These are phyloP conservation scores for Trypanosomatidae sp. DNA, from an alignment of 208 protist genomes.

Conservation along the genomic window DNA sequence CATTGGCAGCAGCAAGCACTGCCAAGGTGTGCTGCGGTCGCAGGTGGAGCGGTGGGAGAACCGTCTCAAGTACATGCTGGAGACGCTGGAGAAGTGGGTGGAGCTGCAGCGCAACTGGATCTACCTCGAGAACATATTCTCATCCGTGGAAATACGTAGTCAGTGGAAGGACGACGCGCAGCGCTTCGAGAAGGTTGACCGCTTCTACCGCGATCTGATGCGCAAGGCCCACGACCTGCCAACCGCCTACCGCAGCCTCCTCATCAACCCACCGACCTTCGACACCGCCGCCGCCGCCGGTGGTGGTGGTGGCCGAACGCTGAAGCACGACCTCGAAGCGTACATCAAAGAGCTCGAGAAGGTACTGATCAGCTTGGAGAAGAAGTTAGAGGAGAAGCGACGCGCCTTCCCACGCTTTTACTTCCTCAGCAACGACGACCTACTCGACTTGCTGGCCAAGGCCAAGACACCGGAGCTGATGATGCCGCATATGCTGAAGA, in stretches of 20 bases:
- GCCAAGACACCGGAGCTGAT: slow-evolving; percentile 96
- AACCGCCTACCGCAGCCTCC: slow-evolving; percentile 86
- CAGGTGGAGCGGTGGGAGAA: slow-evolving; percentile 96
- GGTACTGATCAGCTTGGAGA: slow-evolving; percentile 93
- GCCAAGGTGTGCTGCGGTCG: slow-evolving; percentile 87
- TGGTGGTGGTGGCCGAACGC: slow-evolving; percentile 40
- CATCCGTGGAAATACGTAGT: slow-evolving; percentile 94
- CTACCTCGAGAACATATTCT: slow-evolving; percentile 97
- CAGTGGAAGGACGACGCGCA: slow-evolving; percentile 97
- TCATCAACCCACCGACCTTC: slow-evolving; percentile 85
- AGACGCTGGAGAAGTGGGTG: slow-evolving; percentile 94
- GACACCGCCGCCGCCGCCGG: slow-evolving; percentile 43
- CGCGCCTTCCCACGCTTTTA: slow-evolving; percentile 97
- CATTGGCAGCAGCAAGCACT: slow-evolving; percentile 93
- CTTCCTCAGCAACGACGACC: slow-evolving; percentile 96
- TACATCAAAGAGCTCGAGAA: slow-evolving; percentile 94
- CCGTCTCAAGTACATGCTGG: slow-evolving; percentile 92
- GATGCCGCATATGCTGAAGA: slow-evolving; percentile 98
- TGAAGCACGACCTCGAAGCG: slow-evolving; percentile 85
- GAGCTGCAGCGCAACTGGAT: slow-evolving; percentile 97
- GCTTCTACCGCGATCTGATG: slow-evolving; percentile 96
- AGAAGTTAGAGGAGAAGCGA: slow-evolving; percentile 97
- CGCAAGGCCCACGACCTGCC: slow-evolving; percentile 91
- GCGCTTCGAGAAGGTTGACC: slow-evolving; percentile 94
- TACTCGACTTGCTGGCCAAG: slow-evolving; percentile 98